Base-by-base conservation (phyloP, 306 rosid species). In the Dicorynia guianensis region DNA sequence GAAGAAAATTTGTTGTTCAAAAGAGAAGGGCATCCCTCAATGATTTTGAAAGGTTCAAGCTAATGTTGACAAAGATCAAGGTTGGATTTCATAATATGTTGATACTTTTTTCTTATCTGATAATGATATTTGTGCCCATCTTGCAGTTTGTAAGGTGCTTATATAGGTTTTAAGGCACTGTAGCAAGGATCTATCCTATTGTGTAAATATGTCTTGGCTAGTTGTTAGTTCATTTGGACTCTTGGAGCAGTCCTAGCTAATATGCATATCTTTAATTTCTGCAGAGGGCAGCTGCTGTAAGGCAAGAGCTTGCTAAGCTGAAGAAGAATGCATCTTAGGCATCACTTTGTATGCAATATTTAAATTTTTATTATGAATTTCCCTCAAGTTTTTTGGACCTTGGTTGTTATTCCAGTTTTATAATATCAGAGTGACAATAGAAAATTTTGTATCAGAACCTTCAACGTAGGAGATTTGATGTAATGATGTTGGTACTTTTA, bases 21-120 rank as follows among this genome's bases (percentile, higher is more conserved):
- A 89, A 95, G 91, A 85, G 83, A 39, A 87, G 99, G 68, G 97
- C 97, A 0, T 14, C 86, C 7, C 97, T 95, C 14, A 92, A 56
- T 1, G 99, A 95, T 78, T 92, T 95, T 50, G 97, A 96, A 57
- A 83, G 99, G 84, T 96, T 96, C 87, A 96, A 92, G 89, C 79
- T 96, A 7, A 96, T 96, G 99, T 81, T 96, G 86, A 85, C 98
- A 0, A 96, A 96, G 87, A 92, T 96, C 64, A 96, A 96, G 99
- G 99, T 92, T 61, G 3, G 78, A 15, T 1, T 8, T 75, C n/a
- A 34, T 17, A 30, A 7, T 30, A 10, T 17, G 4, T 11, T 5
- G 4, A n/a, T n/a, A 8, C 8, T 11, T 19, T 5, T 25, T 11
- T 39, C 38, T 8, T 34, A 3, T 15, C 5, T 25, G 30, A 25